phyloP scores from a whole-genome alignment of 2,329 filamentous ascomycete species.

The Annulohypoxylon truncatum region DNA sequence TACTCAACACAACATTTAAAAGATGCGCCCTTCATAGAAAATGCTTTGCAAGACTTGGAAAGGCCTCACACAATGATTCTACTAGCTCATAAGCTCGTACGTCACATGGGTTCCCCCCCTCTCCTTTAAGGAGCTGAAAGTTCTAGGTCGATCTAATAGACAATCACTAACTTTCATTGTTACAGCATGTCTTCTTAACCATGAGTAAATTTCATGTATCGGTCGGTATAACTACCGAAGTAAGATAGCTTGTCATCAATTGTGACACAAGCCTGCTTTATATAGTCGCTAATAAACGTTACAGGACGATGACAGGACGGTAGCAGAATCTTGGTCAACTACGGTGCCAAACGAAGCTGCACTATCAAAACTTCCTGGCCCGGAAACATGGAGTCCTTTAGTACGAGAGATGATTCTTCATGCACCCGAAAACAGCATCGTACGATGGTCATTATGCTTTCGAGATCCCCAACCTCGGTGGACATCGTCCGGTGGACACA shows the following conservation, averaged over 20 bases:
- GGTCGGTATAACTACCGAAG: conserved; percentile 16
- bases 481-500: conserved; percentile 47
- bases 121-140: no score
- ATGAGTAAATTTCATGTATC: conserved; percentile 8
- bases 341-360: conserved; percentile 16
- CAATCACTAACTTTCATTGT: background rate
- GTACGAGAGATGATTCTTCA: conserved; percentile 25
- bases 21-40: conserved; percentile 10
- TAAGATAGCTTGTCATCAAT: background rate
- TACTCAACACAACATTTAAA: conserved; percentile 20
- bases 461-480: conserved; percentile 51
- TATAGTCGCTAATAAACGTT: background rate
- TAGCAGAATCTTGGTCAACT: conserved; percentile 31
- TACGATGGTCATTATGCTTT: conserved; percentile 55
- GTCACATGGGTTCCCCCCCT: background rate
- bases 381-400: conserved; percentile 32
- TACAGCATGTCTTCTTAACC: background rate
- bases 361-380: conserved; percentile 8
- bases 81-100: background rate
- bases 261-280: background rate
- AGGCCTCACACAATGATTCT: background rate
- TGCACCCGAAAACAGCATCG: conserved; percentile 50
- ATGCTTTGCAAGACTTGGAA: background rate
- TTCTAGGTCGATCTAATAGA: no score
- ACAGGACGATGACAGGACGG: conserved; percentile 11